These are phyloP conservation scores for Backusella tuberculispora DNA, from an alignment of 192 early-diverging fungal genomes.

Conservation along the genomic window DNA sequence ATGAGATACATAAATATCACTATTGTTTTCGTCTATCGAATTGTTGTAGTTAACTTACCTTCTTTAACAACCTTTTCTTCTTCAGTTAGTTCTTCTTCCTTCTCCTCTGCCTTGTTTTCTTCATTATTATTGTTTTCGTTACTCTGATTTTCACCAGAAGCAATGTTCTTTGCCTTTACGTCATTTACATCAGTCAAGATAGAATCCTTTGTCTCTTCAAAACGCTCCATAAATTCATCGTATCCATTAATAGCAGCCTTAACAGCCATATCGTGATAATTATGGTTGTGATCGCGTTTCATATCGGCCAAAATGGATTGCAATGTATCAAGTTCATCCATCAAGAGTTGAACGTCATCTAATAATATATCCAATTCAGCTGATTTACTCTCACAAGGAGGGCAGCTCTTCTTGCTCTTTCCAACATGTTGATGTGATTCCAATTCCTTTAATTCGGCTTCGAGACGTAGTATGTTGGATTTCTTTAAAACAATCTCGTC, in stretches of 20 bases:
- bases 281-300: slow-evolving; percentile 69
- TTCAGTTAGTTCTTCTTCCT: not conserved
- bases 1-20: not conserved
- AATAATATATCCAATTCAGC: slow-evolving; percentile 23
- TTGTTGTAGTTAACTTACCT: not conserved
- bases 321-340: slow-evolving; percentile 44
- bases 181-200: slow-evolving; percentile 38
- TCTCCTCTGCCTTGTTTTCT: not conserved
- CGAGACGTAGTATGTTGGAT: slow-evolving; percentile 6
- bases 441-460: slow-evolving; percentile 16
- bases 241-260: slow-evolving; percentile 61
- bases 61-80: not conserved
- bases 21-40: not conserved
- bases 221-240: slow-evolving; percentile 57
- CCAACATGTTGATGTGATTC: slow-evolving; percentile 31
- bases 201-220: slow-evolving; percentile 37
- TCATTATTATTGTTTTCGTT: not conserved
- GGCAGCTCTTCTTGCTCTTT: slow-evolving; percentile 12
- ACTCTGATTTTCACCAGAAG: slow-evolving; percentile 14
- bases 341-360: slow-evolving; percentile 31
- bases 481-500: slow-evolving; percentile 37
- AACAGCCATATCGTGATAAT: slow-evolving; percentile 76
- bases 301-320: slow-evolving; percentile 48
- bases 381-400: slow-evolving; percentile 22
- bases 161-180: not conserved